Evolutionary conservation across 1,284 basidiomycete genomes (phyloP).

Genomic region (Garcileccinum viscosum): DNA sequence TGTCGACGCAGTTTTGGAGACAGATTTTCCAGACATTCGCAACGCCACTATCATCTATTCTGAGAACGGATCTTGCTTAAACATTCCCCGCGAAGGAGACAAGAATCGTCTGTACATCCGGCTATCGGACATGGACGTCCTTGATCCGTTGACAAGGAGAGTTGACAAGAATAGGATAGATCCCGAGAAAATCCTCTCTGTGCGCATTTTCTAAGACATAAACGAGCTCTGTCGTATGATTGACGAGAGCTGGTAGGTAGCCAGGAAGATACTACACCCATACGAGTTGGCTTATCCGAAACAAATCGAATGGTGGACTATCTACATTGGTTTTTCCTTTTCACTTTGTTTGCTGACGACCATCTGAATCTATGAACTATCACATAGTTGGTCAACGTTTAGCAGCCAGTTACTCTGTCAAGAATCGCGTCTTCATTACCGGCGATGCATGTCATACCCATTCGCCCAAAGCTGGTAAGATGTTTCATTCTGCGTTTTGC

Average conservation of each 20-base stretch:
- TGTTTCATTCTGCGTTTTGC: too few species aligned
- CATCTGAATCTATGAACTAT: neutral
- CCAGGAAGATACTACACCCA: neutral
- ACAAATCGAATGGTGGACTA: neutral
- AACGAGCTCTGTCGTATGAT: neutral
- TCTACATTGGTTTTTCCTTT: neutral
- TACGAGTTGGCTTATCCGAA: neutral
- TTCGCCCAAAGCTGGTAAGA: neutral
- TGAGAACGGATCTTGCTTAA: neutral
- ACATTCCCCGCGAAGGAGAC: neutral
- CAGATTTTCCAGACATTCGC: neutral
- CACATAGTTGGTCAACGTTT: neutral
- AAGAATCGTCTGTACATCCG: conserved; percentile 3
- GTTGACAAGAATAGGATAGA: neutral
- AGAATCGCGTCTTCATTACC: neutral
- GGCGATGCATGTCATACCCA: conserved; percentile 1
- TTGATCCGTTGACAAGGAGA: neutral
- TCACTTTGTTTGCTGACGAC: neutral
- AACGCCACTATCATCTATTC: neutral
- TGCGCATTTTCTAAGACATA: neutral
- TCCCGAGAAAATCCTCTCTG: neutral
- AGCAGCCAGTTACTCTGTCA: neutral
- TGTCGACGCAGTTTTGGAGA: neutral
- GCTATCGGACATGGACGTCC: neutral
- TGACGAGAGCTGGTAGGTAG: neutral